Conservation (phyloP, 2,329 filamentous ascomycete species). For the Penicillium janthinellum region DNA sequence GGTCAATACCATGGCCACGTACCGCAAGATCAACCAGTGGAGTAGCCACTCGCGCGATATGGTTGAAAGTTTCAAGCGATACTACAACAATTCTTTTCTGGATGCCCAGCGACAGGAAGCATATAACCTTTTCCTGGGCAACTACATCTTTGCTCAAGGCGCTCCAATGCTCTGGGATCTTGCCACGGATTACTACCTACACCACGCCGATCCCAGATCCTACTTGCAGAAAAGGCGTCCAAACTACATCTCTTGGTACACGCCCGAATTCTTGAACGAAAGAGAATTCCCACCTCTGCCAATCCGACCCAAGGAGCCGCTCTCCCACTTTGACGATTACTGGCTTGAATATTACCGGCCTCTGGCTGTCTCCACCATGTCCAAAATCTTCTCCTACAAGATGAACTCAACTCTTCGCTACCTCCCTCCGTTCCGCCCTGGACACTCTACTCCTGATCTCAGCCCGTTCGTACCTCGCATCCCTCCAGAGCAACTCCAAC, state of each 20-base stretch:
- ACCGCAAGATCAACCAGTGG: conserved; percentile 99
- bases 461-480: conserved; percentile 85
- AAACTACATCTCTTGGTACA: conserved; percentile 90
- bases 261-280: conserved; percentile 68
- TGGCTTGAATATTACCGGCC: conserved; percentile 98
- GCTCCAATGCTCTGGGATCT: conserved; percentile 98
- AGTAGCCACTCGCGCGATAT: conserved; percentile 96
- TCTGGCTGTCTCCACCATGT: conserved; percentile 80
- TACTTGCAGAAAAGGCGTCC: conserved; percentile 66
- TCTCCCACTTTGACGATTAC: conserved; percentile 79
- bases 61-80: conserved; percentile 98
- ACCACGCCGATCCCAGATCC: conserved; percentile 78
- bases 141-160: conserved; percentile 84
- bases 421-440: conserved; percentile 70
- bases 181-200: conserved; percentile 91
- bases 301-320: conserved; percentile 32
- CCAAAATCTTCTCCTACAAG: conserved; percentile 89
- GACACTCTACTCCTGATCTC: conserved; percentile 69
- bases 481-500: conserved; percentile 55
- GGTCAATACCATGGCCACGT: conserved; percentile 99
- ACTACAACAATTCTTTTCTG: conserved; percentile 98
- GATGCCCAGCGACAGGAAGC: conserved; percentile 98
- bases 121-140: conserved; percentile 95
- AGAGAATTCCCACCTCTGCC: conserved; percentile 57
- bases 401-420: conserved; percentile 89